Percentiles rank a stretch among this genome's conserved stretches.
phyloP scores from a whole-genome alignment of 495 filamentous ascomycete species.

The Penicillium pancosmium region DNA sequence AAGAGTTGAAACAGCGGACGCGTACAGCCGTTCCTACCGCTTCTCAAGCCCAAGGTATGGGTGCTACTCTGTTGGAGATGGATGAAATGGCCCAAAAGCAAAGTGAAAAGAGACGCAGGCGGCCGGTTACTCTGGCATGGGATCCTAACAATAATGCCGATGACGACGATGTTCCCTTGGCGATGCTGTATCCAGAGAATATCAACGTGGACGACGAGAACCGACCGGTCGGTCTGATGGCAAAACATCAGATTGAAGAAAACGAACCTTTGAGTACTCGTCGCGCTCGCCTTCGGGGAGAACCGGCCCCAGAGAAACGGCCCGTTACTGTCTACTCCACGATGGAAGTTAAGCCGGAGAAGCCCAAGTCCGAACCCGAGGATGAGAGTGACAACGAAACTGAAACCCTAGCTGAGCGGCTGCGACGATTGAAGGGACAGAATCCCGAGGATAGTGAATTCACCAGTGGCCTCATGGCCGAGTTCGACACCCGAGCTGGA shows the following conservation, averaged over 20 bases:
- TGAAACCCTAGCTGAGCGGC: conserved; percentile 79
- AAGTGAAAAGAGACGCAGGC: conserved; percentile 69
- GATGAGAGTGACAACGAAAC: conserved; percentile 60
- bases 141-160: conserved; percentile 66
- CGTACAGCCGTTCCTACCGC: conserved; percentile 64
- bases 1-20: conserved; percentile 75
- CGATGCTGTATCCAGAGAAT: conserved; percentile 71
- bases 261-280: conserved; percentile 84
- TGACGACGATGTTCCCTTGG: conserved; percentile 83
- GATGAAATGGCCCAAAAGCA: conserved; percentile 90
- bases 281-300: conserved; percentile 74
- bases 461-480: conserved; percentile 73
- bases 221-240: conserved; percentile 82
- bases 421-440: conserved; percentile 65
- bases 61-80: conserved; percentile 82
- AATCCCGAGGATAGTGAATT: conserved; percentile 72
- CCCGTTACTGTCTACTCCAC: conserved; percentile 41
- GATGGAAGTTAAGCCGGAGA: conserved; percentile 17
- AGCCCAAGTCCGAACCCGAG: conserved; percentile 17
- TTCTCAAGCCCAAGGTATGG: conserved; percentile 70
- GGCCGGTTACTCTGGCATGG: conserved; percentile 87
- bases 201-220: conserved; percentile 57
- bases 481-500: conserved; percentile 60
- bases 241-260: conserved; percentile 82
- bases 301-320: conserved; percentile 37